phyloP scores from a whole-genome alignment of 1,284 basidiomycete species.

The Porogramme epimiltina region DNA sequence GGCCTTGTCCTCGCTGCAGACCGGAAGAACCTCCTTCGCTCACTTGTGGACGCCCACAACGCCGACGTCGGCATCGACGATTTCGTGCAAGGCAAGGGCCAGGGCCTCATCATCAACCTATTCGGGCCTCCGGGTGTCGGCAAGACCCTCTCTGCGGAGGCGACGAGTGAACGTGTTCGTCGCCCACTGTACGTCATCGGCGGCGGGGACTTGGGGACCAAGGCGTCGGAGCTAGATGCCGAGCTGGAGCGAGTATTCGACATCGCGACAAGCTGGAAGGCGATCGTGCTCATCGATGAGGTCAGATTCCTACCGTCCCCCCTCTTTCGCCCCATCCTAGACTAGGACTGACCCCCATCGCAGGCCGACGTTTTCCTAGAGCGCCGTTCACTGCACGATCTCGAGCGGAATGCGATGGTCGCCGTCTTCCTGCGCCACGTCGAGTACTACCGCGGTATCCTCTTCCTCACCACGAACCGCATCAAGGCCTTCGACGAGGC shows the following conservation, averaged over 20 bases:
- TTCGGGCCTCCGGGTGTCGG: constrained; percentile 64
- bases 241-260: constrained; percentile 31
- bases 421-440: constrained; percentile 64
- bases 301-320: not conserved
- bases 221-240: constrained; percentile 32
- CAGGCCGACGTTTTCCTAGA: constrained; percentile 55
- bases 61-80: constrained; percentile 53
- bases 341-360: not conserved
- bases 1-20: constrained; percentile 54
- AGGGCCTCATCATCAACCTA: constrained; percentile 58
- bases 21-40: constrained; percentile 53
- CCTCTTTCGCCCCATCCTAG: constrained; percentile 35
- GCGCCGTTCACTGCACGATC: constrained; percentile 59
- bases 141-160: constrained; percentile 51
- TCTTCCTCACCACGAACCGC: constrained; percentile 70
- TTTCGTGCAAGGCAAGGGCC: constrained; percentile 61
- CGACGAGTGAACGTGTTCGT: constrained; percentile 57
- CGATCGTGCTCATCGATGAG: constrained; percentile 51
- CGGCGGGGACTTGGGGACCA: constrained; percentile 57
- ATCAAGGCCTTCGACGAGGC: constrained; percentile 66
- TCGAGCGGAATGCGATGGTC: constrained; percentile 66
- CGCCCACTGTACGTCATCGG: constrained; percentile 60
- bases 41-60: constrained; percentile 57
- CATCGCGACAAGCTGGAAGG: constrained; percentile 59
- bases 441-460: constrained; percentile 65